These are phyloP conservation scores for Rhodamnia argentea DNA, from an alignment of 345 rosid genomes.

Conservation along the genomic window DNA sequence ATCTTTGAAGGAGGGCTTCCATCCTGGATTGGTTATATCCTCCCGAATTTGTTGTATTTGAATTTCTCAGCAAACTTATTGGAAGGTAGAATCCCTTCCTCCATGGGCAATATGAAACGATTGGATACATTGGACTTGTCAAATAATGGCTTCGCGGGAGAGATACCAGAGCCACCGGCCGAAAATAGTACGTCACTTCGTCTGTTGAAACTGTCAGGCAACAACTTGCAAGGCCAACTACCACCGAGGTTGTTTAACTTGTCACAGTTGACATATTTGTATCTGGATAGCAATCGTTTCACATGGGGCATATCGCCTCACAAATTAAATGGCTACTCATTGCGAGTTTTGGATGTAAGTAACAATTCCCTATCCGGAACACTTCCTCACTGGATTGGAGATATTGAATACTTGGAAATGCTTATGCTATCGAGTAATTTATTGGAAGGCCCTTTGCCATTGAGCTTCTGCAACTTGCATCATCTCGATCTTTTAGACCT, in stretches of 20 bases:
- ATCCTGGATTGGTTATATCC: background rate
- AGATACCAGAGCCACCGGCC: background rate
- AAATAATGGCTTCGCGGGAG: conserved; percentile 3
- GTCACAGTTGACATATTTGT: rapidly evolving
- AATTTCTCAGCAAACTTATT: conserved; percentile 4
- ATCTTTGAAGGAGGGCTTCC: background rate
- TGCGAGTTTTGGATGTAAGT: background rate
- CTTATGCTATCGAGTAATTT: background rate
- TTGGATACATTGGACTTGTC: background rate
- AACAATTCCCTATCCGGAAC: conserved; percentile 2
- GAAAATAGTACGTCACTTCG: background rate
- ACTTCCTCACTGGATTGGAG: conserved; percentile 8
- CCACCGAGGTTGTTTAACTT: background rate
- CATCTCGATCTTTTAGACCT: background rate
- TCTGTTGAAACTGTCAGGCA: background rate
- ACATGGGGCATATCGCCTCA: rapidly evolving
- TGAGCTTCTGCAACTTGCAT: background rate
- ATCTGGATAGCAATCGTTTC: background rate
- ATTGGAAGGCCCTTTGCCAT: background rate
- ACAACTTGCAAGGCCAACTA: background rate
- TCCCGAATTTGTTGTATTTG: background rate
- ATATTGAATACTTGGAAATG: rapidly evolving
- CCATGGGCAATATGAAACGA: background rate
- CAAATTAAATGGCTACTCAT: background rate
- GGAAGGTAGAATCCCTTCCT: conserved; percentile 11